phyloP scores from a whole-genome alignment of 2,329 filamentous ascomycete species.

The Claviceps sp. region DNA sequence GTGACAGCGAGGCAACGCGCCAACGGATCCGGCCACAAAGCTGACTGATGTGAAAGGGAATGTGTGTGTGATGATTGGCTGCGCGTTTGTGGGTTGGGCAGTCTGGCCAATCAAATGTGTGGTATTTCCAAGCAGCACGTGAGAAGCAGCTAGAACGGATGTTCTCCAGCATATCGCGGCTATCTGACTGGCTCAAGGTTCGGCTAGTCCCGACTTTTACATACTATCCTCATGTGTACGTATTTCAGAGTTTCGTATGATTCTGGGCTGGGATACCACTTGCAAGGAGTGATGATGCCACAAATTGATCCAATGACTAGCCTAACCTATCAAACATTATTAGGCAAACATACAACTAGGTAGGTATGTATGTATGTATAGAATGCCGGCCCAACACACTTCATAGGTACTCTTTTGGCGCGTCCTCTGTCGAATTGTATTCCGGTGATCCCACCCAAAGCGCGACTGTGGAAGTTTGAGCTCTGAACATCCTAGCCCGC shows the following conservation, averaged over 20 bases:
- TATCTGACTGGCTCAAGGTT: background rate
- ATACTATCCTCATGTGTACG: too few relatives aligned
- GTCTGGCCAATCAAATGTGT: background rate
- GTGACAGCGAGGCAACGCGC: background rate
- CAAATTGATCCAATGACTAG: too few relatives aligned
- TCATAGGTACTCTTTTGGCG: too few relatives aligned
- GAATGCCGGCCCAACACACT: too few relatives aligned
- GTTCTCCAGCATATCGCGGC: slow-evolving; percentile 14
- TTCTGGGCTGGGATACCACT: too few relatives aligned
- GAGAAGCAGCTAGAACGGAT: slow-evolving; percentile 16
- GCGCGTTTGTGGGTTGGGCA: background rate
- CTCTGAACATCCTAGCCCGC: background rate
- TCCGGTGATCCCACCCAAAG: slow-evolving; percentile 24
- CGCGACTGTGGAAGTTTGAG: background rate
- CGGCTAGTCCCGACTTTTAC: too few relatives aligned
- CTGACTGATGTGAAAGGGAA: background rate
- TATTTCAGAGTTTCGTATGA: too few relatives aligned
- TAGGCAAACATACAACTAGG: too few relatives aligned
- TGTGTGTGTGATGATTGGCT: background rate
- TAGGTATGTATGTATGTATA: too few relatives aligned
- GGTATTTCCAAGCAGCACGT: slow-evolving; percentile 1
- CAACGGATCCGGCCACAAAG: background rate
- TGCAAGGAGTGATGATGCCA: too few relatives aligned
- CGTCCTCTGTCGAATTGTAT: too few relatives aligned
- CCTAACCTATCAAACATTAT: too few relatives aligned